A percentile compares a stretch with the other conserved stretches of the same genome.
Evolutionary conservation across 768 basidiomycete species (phyloP).

Genomic region (Crassisporium funariophilum): DNA sequence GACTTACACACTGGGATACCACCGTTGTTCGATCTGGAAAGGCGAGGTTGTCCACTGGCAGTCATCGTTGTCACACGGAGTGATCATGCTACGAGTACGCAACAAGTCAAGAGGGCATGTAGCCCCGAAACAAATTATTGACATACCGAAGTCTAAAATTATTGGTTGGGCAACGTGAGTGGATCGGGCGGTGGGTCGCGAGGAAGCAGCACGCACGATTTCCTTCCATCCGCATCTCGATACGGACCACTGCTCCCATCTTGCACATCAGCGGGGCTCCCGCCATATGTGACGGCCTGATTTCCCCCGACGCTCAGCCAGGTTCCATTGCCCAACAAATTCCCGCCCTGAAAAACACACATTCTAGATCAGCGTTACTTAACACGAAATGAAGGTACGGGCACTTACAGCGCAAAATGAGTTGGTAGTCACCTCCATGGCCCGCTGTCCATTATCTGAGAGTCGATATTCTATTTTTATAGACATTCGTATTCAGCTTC

Average conservation of each 20-base stretch:
- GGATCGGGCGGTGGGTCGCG: neutral
- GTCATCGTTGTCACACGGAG: constrained; percentile 59
- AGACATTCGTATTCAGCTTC: too few relatives aligned
- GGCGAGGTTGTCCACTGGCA: constrained; percentile 57
- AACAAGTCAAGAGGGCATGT: neutral
- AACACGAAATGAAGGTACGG: neutral
- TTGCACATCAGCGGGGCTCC: constrained; percentile 46
- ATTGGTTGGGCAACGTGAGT: neutral
- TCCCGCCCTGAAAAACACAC: constrained; percentile 40
- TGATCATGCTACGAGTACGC: constrained; percentile 52
- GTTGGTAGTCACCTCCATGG: constrained; percentile 79
- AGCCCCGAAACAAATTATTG: neutral
- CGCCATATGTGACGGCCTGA: constrained; percentile 65
- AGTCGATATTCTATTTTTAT: constrained; percentile 51
- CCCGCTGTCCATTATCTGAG: constrained; percentile 53
- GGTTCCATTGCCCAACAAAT: constrained; percentile 72
- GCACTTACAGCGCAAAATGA: constrained; percentile 73
- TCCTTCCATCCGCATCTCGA: constrained; percentile 57
- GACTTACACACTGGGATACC: constrained; percentile 76
- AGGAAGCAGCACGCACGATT: constrained; percentile 45
- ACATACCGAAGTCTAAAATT: constrained; percentile 47
- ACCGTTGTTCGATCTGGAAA: constrained; percentile 54
- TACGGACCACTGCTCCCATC: constrained; percentile 49
- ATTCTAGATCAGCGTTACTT: neutral
- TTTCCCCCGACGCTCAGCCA: constrained; percentile 81